Evolutionary conservation across 1,284 basidiomycete species (phyloP).

Genomic region (Athelia sp.): DNA sequence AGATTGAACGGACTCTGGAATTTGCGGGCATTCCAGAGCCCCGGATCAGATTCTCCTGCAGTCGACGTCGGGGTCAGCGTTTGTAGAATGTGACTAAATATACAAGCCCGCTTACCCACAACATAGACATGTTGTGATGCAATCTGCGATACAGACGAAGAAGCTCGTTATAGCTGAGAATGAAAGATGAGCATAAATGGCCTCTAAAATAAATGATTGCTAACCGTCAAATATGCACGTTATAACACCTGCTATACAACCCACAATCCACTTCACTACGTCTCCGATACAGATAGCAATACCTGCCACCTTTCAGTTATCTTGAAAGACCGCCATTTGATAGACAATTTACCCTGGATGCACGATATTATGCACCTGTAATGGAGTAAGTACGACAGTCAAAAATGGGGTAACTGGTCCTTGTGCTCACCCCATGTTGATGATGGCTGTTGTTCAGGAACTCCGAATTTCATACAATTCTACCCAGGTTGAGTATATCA

Average conservation of each 20-base stretch:
- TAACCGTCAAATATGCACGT: constrained; percentile 40
- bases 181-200: constrained; percentile 1
- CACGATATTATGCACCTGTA: constrained; percentile 30
- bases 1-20: constrained; percentile 4
- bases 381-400: neutral
- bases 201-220: constrained; percentile 7
- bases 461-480: too few relatives aligned
- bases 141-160: constrained; percentile 23
- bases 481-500: too few relatives aligned
- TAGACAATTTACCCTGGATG: constrained; percentile 16
- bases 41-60: constrained; percentile 4
- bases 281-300: constrained; percentile 39
- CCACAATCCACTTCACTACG: constrained; percentile 33
- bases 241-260: constrained; percentile 34
- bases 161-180: constrained; percentile 28
- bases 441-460: too few relatives aligned
- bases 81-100: neutral
- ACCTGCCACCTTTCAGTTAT: constrained; percentile 11
- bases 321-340: neutral
- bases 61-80: neutral
- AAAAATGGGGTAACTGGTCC: too few relatives aligned
- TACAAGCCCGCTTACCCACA: constrained; percentile 21
- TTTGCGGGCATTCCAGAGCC: constrained; percentile 6
- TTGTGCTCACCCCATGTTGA: too few relatives aligned
- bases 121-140: constrained; percentile 18